Evolutionary conservation across 2,329 filamentous ascomycete genomes (phyloP).

Genomic region (Madurella fahalii): DNA sequence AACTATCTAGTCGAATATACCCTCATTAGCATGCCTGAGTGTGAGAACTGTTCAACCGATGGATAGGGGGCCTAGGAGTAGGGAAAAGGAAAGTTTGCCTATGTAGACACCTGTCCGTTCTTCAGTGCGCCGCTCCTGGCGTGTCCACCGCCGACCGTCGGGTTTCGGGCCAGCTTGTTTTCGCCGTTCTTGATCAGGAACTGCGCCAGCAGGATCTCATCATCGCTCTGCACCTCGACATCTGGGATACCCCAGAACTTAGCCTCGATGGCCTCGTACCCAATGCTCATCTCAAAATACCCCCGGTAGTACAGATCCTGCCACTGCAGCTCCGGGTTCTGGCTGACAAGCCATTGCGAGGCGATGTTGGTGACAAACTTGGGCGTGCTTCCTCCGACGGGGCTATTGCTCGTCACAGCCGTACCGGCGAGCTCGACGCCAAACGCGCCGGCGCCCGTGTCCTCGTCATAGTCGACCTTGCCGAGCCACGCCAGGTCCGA

Average conservation of each 20-base stretch:
- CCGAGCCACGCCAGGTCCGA: constrained; percentile 57
- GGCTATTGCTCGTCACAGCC: constrained; percentile 58
- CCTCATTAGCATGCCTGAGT: too few relatives aligned
- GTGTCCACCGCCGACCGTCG: constrained; percentile 36
- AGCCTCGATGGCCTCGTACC: constrained; percentile 54
- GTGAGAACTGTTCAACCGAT: too few relatives aligned
- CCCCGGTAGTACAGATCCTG: constrained; percentile 70
- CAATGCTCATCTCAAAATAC: constrained; percentile 63
- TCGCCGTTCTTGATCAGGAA: constrained; percentile 62
- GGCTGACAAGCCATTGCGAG: constrained; percentile 40
- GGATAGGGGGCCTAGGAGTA: too few relatives aligned
- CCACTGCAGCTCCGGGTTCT: constrained; percentile 66
- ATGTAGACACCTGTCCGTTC: constrained; percentile 34
- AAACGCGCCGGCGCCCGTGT: constrained; percentile 51
- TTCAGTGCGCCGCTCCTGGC: constrained; percentile 55
- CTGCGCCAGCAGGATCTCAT: constrained; percentile 64
- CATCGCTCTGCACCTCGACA: constrained; percentile 54
- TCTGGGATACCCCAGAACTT: constrained; percentile 61
- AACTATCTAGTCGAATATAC: too few relatives aligned
- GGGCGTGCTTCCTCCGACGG: constrained; percentile 56
- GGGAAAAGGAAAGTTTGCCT: neutral
- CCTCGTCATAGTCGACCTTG: constrained; percentile 47
- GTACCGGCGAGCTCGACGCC: constrained; percentile 64
- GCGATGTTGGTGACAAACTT: constrained; percentile 47
- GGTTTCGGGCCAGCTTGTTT: constrained; percentile 49